Conservation (phyloP, 1,284 basidiomycete genomes). For the Malassezia restricta region DNA sequence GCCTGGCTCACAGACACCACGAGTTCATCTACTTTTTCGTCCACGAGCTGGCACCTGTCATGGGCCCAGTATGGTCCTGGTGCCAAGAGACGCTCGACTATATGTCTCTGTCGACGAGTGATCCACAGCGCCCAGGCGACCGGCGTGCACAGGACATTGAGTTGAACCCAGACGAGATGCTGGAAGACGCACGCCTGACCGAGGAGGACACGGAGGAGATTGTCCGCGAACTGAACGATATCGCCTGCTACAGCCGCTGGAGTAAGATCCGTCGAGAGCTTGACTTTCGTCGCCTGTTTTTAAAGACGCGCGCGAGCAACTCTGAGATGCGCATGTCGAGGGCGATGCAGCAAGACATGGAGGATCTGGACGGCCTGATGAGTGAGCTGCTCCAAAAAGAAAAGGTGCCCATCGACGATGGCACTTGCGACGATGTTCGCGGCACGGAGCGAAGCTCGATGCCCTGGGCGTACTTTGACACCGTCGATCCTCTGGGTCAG, state of each 20-base stretch:
- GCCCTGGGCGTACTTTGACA: conserved; percentile 37
- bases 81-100: conserved; percentile 35
- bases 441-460: conserved; percentile 33
- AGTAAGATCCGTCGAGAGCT: conserved; percentile 43
- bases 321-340: conserved; percentile 16
- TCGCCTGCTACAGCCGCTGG: conserved; percentile 33
- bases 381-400: conserved; percentile 26
- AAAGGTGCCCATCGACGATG: conserved; percentile 29
- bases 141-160: conserved; percentile 34
- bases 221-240: conserved; percentile 27
- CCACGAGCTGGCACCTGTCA: conserved; percentile 38
- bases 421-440: conserved; percentile 26
- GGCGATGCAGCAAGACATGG: conserved; percentile 22
- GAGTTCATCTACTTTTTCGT: conserved; percentile 37
- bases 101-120: conserved; percentile 40
- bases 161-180: conserved; percentile 41
- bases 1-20: conserved; percentile 36
- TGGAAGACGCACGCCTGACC: conserved; percentile 35
- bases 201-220: conserved; percentile 33
- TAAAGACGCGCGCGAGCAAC: conserved; percentile 20
- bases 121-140: conserved; percentile 36
- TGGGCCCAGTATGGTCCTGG: conserved; percentile 35
- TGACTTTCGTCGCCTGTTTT: conserved; percentile 33
- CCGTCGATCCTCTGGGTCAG: conserved; percentile 30
- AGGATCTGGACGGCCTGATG: conserved; percentile 31